These are phyloP conservation scores for Musa beccarii DNA, from an alignment of 176 grass and related monocot genomes.

Conservation along the genomic window DNA sequence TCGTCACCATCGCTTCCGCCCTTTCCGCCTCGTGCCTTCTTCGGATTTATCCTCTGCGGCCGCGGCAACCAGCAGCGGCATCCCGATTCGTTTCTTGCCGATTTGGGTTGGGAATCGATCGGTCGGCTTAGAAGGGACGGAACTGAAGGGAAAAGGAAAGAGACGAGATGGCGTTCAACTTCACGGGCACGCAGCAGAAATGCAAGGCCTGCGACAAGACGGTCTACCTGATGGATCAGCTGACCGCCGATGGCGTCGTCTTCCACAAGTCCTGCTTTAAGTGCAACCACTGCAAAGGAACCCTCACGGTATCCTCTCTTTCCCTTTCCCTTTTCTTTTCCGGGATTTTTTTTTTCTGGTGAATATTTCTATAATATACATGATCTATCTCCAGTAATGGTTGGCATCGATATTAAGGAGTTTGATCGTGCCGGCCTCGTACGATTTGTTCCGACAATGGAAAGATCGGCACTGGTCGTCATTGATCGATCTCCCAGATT, in stretches of 20 bases:
- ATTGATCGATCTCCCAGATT: not conserved
- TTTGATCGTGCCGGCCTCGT: not conserved
- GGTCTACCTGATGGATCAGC: constrained; percentile 20
- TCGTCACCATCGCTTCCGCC: not conserved
- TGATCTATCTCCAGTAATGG: not conserved
- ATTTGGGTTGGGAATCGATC: not conserved
- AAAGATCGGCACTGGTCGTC: not conserved
- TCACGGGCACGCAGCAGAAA: constrained; percentile 18
- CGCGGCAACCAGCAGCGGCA: not conserved
- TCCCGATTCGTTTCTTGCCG: not conserved
- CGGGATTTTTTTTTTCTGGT: not conserved
- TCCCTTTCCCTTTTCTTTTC: not conserved
- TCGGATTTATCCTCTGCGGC: not conserved
- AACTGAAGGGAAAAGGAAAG: not conserved
- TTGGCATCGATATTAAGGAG: not conserved
- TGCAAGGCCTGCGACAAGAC: constrained; percentile 22
- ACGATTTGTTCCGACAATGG: not conserved
- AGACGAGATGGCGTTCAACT: constrained; percentile 8
- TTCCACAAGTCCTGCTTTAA: constrained; percentile 22
- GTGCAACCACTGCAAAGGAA: constrained; percentile 23
- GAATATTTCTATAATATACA: not conserved
- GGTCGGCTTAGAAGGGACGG: not conserved
- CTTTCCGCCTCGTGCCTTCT: not conserved
- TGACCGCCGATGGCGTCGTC: constrained; percentile 16
- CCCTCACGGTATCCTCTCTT: not conserved